Conservation (phyloP, 345 rosid species). For the Arabidopsis suecica region DNA sequence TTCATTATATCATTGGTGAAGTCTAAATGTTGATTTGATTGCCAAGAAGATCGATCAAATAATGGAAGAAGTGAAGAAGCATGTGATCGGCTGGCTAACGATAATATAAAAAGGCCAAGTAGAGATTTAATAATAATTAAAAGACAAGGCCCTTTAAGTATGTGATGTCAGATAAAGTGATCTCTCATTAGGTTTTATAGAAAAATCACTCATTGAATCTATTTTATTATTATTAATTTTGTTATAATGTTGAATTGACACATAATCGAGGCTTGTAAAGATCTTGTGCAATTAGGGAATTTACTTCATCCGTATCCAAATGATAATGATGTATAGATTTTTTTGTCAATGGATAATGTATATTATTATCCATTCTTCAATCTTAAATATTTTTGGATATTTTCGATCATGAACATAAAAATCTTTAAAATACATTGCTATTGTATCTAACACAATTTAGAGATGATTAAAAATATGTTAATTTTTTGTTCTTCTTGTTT, state of each 20-base stretch:
- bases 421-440: not conserved
- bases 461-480: not conserved
- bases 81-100: conserved; percentile 30
- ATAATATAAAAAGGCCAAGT: conserved; percentile 37
- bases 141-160: not conserved
- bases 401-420: not conserved
- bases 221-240: not conserved
- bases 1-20: not conserved
- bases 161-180: conserved; percentile 38
- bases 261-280: not conserved
- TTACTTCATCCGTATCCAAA: not conserved
- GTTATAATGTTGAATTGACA: not conserved
- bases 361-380: not conserved
- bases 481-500: not conserved
- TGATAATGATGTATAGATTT: not conserved
- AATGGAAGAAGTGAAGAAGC: conserved; percentile 30
- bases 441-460: not conserved
- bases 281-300: not conserved
- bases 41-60: conserved; percentile 6
- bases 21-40: conserved; percentile 10
- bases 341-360: not conserved
- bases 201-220: conserved; percentile 19
- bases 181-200: conserved; percentile 16
- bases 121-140: conserved; percentile 17
- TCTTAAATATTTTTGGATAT: not conserved